Conservation (phyloP, 2,329 filamentous ascomycete genomes). For the Trichoderma sp. region DNA sequence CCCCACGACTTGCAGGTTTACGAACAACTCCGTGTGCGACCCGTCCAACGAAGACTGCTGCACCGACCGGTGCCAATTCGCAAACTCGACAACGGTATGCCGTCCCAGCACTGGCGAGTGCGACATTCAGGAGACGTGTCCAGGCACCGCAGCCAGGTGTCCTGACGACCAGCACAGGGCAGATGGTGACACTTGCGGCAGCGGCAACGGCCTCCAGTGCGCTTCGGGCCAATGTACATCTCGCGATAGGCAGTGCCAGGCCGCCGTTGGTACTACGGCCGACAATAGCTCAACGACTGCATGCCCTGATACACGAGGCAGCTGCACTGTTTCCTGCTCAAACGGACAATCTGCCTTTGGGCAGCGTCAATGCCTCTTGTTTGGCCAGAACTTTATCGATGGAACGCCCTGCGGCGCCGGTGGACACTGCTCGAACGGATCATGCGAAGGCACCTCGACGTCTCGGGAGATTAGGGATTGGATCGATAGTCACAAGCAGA, state of each 20-base stretch:
- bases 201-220: conserved; percentile 70
- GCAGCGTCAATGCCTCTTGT: conserved; percentile 62
- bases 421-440: conserved; percentile 76
- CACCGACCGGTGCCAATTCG: conserved; percentile 65
- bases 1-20: conserved; percentile 83
- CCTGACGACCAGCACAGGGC: conserved; percentile 69
- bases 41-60: conserved; percentile 82
- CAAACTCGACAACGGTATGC: conserved; percentile 70
- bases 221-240: conserved; percentile 95
- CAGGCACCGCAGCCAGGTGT: conserved; percentile 70
- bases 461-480: conserved; percentile 71
- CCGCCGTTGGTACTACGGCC: conserved; percentile 74
- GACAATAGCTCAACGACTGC: conserved; percentile 76
- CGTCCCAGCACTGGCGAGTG: conserved; percentile 77
- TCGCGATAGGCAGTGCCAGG: conserved; percentile 84
- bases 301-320: conserved; percentile 55
- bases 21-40: conserved; percentile 73
- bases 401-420: conserved; percentile 82
- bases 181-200: conserved; percentile 73
- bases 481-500: conserved; percentile 73
- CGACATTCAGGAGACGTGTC: conserved; percentile 82
- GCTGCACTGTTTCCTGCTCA: conserved; percentile 76
- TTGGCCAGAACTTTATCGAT: conserved; percentile 92
- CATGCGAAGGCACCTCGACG: conserved; percentile 70
- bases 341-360: conserved; percentile 39